Evolutionary conservation across 2,329 filamentous ascomycete genomes (phyloP), one percentile per base, ranked within the genome.

Genomic region (Nigrospora oryzae): DNA sequence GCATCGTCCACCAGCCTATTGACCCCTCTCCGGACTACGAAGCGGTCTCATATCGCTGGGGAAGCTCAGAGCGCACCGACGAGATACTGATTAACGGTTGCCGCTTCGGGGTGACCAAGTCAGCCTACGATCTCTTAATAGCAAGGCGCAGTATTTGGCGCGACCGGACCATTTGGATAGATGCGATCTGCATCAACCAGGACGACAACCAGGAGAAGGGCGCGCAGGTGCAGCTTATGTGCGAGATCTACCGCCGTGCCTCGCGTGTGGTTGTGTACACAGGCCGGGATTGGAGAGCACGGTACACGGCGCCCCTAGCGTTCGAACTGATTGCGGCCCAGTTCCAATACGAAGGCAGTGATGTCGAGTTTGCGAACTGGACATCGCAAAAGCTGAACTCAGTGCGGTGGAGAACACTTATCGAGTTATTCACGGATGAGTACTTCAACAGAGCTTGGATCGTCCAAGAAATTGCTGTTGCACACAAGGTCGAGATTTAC

Each of bases 21-120:
- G 41, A 51, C 32, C 43, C 43, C 17, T 33, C 45, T 2, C 43
- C 45, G 1, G 45, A 47, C 33, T 49, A 51, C 17, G 50, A 50
- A 35, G 50, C 50, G 2, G n/a, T 46, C 37, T 51, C 50, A 30
- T 51, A 51, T 33, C 38, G 48, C 5, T 51, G 46, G 50, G 44
- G 48, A 11, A 43, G 43, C 15, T 36, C 46, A 3, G 44, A 48
- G 34, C 28, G 44, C 12, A 45, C 46, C 3, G 44, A 50, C 19
- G 44, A 50, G 33, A 43, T 50, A 5, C 34, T 51, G 3, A 42
- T 51, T 11, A 43, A 48, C 16, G 46, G 48, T 14, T 48, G 38
- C 30, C 41, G 46, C 7, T 50, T 51, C 19, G 37, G 33, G 11
- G 42, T 51, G 36, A 51, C 48, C 28, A 42, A 42, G 37, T 42